These are phyloP conservation scores for Pseudopyricularia javanii DNA, from an alignment of 2,329 filamentous ascomycete species.

Conservation along the genomic window DNA sequence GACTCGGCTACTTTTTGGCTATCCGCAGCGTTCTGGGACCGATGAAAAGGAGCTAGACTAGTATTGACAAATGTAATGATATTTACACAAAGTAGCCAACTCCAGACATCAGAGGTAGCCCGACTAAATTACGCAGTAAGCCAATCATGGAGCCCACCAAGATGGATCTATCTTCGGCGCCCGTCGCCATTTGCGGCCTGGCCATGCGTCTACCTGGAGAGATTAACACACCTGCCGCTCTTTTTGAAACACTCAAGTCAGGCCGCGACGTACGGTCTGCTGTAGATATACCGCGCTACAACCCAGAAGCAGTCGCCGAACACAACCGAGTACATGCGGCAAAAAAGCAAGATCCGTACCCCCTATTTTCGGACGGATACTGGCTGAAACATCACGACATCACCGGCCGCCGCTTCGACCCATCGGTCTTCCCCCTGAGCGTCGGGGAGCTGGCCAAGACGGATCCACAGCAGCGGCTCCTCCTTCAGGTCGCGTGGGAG, in stretches of 20 bases:
- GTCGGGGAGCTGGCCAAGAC: slow-evolving; percentile 3
- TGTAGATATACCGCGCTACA: slow-evolving; percentile 19
- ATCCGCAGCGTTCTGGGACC: too few species aligned
- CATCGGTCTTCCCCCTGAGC: slow-evolving; percentile 6
- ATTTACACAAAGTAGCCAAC: too few species aligned
- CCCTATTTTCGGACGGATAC: slow-evolving; percentile 4
- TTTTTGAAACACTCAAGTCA: slow-evolving; percentile 16
- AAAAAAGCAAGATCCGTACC: neutral
- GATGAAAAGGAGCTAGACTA: too few species aligned
- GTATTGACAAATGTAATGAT: too few species aligned
- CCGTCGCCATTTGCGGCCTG: slow-evolving; percentile 19
- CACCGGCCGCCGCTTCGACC: slow-evolving; percentile 7
- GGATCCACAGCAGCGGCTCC: slow-evolving; percentile 10
- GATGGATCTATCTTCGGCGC: neutral
- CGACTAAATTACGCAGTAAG: too few species aligned
- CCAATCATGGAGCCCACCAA: too few species aligned
- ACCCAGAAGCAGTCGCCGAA: slow-evolving; percentile 14
- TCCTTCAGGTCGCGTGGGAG: slow-evolving; percentile 9
- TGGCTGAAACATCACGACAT: slow-evolving; percentile 5
- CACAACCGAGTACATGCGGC: neutral
- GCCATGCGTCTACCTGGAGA: slow-evolving; percentile 16
- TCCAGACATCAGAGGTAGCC: too few species aligned
- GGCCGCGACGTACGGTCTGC: slow-evolving; percentile 14
- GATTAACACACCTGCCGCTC: slow-evolving; percentile 15
- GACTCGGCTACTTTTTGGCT: too few species aligned